Base-by-base conservation (phyloP, 2,329 filamentous ascomycete genomes). In the Sporothrix mexicana region DNA sequence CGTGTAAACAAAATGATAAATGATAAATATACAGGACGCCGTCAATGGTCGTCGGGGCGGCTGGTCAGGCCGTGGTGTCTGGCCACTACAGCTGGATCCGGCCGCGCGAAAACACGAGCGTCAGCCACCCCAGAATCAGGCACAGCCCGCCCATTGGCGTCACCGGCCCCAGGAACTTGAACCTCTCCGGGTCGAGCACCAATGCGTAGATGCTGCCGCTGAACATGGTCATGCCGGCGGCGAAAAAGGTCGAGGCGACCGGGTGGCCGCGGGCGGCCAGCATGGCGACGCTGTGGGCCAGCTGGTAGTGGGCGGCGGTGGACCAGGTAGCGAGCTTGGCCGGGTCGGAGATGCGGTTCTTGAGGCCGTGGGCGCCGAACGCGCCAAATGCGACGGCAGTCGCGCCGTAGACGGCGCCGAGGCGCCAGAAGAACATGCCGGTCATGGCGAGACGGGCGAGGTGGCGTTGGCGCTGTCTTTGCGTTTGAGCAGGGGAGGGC, bases 281-380 rank as follows among this genome's bases (percentile, higher is more conserved):
- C 64, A 92, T 81, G 55, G 87, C 87, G 45, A 86, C 83, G 15
- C 88, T 88, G 81, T 92, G 90, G 66, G 91, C 81, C 62, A 92
- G 84, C 89, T 92, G 90, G 77, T 92, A 92, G 55, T 92, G 89
- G 2, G 90, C 90, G 1, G 90, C 90, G 0, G 90, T 92, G 12
- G 81, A 80, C 86, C 88, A 92, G 78, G 84, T 91, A 6, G 88
- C 86, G 55, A 92, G 79, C 74, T 85, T 85, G 13, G 83, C 80
- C 2, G 90, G 89, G 76, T 91, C 89, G 10, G 85, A 78, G 77
- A 91, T 88, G 75, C 83, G 82, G 73, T 85, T 85, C 81, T 91
- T 91, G 55, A 92, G 82, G 12, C 90, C 90, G 78, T 92, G 90
- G 13, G 90, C 89, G 49, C 90, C 90, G 80, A 92, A 92, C 0